Conservation (phyloP, 2,329 filamentous ascomycete species). For the Ampelomyces quisqualis region DNA sequence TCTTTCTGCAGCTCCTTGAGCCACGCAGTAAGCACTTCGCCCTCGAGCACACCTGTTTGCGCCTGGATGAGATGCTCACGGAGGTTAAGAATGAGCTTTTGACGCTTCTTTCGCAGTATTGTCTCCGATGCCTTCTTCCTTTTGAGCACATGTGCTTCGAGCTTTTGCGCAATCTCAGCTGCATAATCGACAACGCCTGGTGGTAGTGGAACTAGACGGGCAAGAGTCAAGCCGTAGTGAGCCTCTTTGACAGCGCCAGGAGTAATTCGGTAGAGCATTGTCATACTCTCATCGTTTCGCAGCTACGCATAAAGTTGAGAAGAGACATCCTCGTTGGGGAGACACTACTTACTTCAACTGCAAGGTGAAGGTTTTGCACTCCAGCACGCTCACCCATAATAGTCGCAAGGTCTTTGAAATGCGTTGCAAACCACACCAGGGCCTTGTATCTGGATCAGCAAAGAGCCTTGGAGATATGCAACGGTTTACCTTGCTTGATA, state of each 20-base stretch:
- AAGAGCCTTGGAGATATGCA: too few species aligned
- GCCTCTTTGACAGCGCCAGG: conserved; percentile 69
- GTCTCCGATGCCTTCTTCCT: conserved; percentile 61
- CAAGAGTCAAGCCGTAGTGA: conserved; percentile 83
- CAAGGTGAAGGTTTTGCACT: conserved; percentile 79
- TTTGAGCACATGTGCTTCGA: conserved; percentile 60
- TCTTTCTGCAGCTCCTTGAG: conserved; percentile 69
- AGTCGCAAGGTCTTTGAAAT: conserved; percentile 79
- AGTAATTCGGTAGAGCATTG: conserved; percentile 83
- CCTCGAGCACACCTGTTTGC: conserved; percentile 63
- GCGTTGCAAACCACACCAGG: conserved; percentile 89
- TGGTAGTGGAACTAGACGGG: conserved; percentile 73
- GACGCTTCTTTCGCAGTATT: conserved; percentile 60
- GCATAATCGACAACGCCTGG: conserved; percentile 66
- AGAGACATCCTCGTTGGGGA: too few species aligned
- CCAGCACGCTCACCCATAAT: conserved; percentile 74
- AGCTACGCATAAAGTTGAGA: conserved; percentile 22
- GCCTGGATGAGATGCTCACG: conserved; percentile 72
- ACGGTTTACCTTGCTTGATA: conserved; percentile 66
- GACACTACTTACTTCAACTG: conserved; percentile 60
- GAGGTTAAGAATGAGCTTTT: conserved; percentile 72
- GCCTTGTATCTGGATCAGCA: conserved; percentile 48
- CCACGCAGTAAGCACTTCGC: conserved; percentile 63
- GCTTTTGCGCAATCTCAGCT: conserved; percentile 61
- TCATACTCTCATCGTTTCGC: conserved; percentile 63